Evolutionary conservation across 2,329 filamentous ascomycete genomes (phyloP).

Genomic region (Cladorrhinum sp.): DNA sequence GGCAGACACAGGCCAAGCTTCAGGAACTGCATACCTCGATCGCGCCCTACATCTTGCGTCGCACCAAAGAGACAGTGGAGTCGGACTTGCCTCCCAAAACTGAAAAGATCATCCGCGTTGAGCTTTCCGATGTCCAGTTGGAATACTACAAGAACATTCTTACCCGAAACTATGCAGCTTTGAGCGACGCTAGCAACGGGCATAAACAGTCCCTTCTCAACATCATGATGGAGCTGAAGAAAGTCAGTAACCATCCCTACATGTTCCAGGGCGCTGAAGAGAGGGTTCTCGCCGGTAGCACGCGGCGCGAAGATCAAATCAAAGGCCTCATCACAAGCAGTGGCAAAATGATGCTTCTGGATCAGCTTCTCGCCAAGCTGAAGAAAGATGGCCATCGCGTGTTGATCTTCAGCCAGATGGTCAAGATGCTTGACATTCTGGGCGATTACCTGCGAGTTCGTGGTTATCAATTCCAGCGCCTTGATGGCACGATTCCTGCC

Average conservation of each 20-base stretch:
- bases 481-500: constrained; percentile 92
- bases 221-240: constrained; percentile 99
- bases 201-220: constrained; percentile 95
- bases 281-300: constrained; percentile 75
- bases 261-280: constrained; percentile 96
- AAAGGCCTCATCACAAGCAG: constrained; percentile 94
- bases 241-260: constrained; percentile 97
- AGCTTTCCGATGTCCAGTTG: constrained; percentile 90
- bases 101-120: constrained; percentile 97
- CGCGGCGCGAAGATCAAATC: constrained; percentile 82
- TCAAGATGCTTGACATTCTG: constrained; percentile 95
- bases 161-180: constrained; percentile 89
- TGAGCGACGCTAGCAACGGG: constrained; percentile 85
- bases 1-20: constrained; percentile 82
- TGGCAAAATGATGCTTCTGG: constrained; percentile 99
- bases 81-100: constrained; percentile 95
- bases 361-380: constrained; percentile 89
- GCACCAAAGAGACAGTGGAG: constrained; percentile 96
- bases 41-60: constrained; percentile 88
- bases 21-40: constrained; percentile 81
- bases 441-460: constrained; percentile 90
- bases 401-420: constrained; percentile 99
- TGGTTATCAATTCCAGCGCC: constrained; percentile 90
- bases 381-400: constrained; percentile 93
- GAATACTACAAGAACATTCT: constrained; percentile 99